Base-by-base conservation (phyloP, 2,329 filamentous ascomycete species). In the Chrysoporthe austroafricana region DNA sequence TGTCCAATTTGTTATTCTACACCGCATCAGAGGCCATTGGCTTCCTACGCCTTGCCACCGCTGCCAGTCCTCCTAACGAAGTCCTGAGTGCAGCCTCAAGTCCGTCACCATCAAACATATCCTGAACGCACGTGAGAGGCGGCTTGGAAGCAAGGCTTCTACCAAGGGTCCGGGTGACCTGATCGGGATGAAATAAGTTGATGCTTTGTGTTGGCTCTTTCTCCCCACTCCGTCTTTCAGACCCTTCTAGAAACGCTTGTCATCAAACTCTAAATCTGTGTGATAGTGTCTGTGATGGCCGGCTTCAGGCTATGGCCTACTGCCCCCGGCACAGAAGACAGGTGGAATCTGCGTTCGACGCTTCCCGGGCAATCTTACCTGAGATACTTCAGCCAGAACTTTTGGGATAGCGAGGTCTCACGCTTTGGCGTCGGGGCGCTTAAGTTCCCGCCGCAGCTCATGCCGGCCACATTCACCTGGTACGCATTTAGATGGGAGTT, bases 351-450 rank as follows among this genome's bases (percentile, higher is more conserved):
- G 3, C 48, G 32, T 14, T 50, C 61, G 18, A n/a, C 36, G 13
- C 18, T 66, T 14, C 63, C 66, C 26, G 39, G 50, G 21, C 3
- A 50, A 3, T 36, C 62, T 18, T 46, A 59, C 39, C 6, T 36
- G 50, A 68, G n/a, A 11, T 63, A 62, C 2, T 68, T 68, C 59
- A n/a, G 50, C 2, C 48, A 66, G 39, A 7, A n/a, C 18, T 68
- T 68, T 14, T 68, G 66, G 66, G 46, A 62, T 13, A 56, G 65
- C 44, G 63, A 68, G 14, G 1, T 66, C 1, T 34, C 42, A 18
- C 61, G 61, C 32, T 63, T 64, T 43, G 66, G 66, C 14, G 46
- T 26, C 3, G 57, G 58, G 18, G 66, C 66, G 5, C 36, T 68
- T 50, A 66, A 46, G 58, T 54, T 62, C 5, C 57, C 44, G 39